Base-by-base conservation (phyloP, 805 yeast genomes). In the Wickerhamomyces rabaulensis region DNA sequence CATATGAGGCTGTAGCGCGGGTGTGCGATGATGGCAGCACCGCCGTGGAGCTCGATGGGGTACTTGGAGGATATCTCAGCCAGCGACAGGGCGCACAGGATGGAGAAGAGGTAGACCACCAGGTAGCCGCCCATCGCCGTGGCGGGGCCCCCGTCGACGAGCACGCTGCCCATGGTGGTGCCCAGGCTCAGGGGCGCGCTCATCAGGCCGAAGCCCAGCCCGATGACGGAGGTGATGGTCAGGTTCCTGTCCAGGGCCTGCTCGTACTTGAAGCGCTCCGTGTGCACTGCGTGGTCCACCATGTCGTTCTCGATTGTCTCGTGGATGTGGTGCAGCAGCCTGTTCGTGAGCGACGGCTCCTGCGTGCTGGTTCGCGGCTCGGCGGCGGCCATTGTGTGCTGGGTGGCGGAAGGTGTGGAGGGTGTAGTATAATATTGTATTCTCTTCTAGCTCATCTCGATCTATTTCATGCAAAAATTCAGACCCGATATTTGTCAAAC, bases 111-210 rank as follows among this genome's bases (percentile, higher is more conserved):
- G 2, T 84, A 82, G 39, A 84, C 87, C 1, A 82, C 63, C 2
- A 82, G 55, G 80, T 88, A 84, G 0, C 95, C 95, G 68, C 83
- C 80, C 39, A 87, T 67, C 39, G 87, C 82, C 0, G 94, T 84
- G 13, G 80, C 80, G 44, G 84, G 83, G 1, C 90, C 89, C 9
- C 95, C 95, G 63, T 85, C 87, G 9, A 80, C 73, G 44, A 87
- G 66, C 3, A 87, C 84, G 26, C 83, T 82, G 57, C 83, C 79
- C 61, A 87, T 70, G 1, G 90, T 84, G 3, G 88, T 79, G 9
- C 89, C 79, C 55, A 87, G 74, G 1, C 92, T 90, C 55, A 85
- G 74, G 0, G 91, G 92, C 0, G 88, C 91, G 38, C 88, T 87
- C 91, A 87, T 84, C 27, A 87, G 66, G 1, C 90, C 80, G 60